A percentile compares a stretch with the other conserved stretches of the same genome.
phyloP scores from a whole-genome alignment of 371 early-diverging fungal genomes.

The Dentiscutata heterogama region DNA sequence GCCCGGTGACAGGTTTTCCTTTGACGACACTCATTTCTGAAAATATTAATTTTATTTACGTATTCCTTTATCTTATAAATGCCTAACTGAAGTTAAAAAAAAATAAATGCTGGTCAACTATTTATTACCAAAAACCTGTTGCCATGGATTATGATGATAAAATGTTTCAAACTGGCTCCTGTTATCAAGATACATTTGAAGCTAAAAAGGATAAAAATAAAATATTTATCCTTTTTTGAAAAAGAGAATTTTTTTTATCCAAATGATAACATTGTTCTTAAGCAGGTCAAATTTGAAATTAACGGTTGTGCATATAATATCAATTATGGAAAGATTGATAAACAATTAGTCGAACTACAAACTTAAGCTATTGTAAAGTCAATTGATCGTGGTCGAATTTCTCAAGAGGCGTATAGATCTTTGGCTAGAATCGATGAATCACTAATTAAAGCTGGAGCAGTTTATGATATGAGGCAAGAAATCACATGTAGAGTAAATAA shows the following conservation, averaged over 20 bases:
- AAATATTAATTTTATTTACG: no score
- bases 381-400: not conserved
- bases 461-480: not conserved
- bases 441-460: not conserved
- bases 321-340: constrained; percentile 7
- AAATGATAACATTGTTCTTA: constrained; percentile 1
- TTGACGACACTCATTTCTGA: no score
- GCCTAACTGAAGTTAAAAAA: no score
- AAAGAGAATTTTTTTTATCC: constrained; percentile 13
- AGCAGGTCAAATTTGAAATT: constrained; percentile 8
- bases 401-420: not conserved
- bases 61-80: no score
- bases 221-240: no score
- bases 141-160: no score
- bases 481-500: not conserved
- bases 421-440: not conserved
- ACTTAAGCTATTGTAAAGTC: not conserved
- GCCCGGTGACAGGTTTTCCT: no score
- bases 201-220: no score
- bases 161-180: no score
- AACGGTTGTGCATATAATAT: not conserved
- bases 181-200: no score
- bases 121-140: no score
- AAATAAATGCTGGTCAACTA: no score
- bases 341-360: not conserved